phyloP scores from a whole-genome alignment of 176 grass and related monocot genomes.

The Otatea glauca region DNA sequence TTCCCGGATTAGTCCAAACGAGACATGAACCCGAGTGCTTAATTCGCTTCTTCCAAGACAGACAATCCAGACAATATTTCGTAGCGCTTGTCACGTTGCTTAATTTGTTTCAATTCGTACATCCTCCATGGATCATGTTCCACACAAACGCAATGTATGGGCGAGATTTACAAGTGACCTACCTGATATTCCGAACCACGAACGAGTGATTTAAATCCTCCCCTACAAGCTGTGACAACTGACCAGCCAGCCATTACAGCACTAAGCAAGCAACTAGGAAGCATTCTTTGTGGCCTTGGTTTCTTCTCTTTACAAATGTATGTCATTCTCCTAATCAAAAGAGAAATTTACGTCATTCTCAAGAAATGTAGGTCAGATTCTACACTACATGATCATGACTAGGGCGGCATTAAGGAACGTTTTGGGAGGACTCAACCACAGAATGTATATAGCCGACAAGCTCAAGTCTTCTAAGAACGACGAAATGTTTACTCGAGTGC shows the following conservation, averaged over 20 bases:
- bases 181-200: background rate
- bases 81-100: no score
- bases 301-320: slow-evolving; percentile 10
- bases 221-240: background rate
- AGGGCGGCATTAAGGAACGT: background rate
- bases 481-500: background rate
- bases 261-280: background rate
- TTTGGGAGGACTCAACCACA: background rate
- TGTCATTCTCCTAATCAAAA: slow-evolving; percentile 17
- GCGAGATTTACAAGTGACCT: background rate
- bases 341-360: background rate
- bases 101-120: background rate
- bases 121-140: no score
- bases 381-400: background rate
- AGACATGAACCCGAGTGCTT: no score
- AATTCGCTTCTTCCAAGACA: no score
- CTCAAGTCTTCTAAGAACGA: background rate
- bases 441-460: background rate
- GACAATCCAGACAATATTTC: background rate
- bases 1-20: no score
- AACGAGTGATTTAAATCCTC: background rate
- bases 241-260: background rate
- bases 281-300: background rate
- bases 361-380: background rate
- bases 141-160: background rate